These are phyloP conservation scores for Talaromyces trachyspermus DNA, from an alignment of 495 filamentous ascomycete genomes.

Conservation along the genomic window DNA sequence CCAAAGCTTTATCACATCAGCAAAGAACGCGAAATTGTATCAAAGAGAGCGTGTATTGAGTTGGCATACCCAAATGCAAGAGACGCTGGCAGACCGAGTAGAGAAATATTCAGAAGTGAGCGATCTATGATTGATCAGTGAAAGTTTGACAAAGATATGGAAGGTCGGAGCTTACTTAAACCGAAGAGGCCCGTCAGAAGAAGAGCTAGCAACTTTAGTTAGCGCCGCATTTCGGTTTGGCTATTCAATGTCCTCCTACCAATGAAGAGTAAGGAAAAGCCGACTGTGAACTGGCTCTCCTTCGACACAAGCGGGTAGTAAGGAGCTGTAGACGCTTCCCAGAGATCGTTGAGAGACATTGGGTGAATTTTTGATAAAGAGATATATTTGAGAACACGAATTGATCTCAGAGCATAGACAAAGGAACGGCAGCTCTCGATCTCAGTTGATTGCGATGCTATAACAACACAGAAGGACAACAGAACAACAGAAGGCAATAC, in stretches of 20 bases:
- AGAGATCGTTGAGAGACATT: conserved; percentile 75
- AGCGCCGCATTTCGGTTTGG: conserved; percentile 5
- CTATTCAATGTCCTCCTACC: conserved; percentile 34
- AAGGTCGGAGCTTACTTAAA: conserved; percentile 57
- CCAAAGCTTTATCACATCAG: conserved; percentile 59
- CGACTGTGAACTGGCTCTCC: conserved; percentile 74
- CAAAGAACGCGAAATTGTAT: conserved; percentile 6
- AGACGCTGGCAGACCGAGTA: conserved; percentile 83
- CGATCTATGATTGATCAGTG: conserved; percentile 54
- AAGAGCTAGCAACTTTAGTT: conserved; percentile 35
- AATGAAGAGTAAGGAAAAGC: conserved; percentile 65
- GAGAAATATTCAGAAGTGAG: conserved; percentile 64
- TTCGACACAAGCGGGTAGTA: conserved; percentile 78
- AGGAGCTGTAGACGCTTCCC: conserved; percentile 81
- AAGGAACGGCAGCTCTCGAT: not conserved
- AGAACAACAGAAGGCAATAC: not conserved
- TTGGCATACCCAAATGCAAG: conserved; percentile 80
- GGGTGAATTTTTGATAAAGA: conserved; percentile 2
- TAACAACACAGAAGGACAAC: not conserved
- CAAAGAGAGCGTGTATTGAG: not conserved
- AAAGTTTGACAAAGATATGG: not conserved
- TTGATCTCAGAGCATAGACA: no score
- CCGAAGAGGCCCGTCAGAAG: conserved; percentile 67
- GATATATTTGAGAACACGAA: not conserved
- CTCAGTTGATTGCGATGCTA: not conserved